Evolutionary conservation across 148 eudicot species (phyloP).

Genomic region (Chenopodium album): DNA sequence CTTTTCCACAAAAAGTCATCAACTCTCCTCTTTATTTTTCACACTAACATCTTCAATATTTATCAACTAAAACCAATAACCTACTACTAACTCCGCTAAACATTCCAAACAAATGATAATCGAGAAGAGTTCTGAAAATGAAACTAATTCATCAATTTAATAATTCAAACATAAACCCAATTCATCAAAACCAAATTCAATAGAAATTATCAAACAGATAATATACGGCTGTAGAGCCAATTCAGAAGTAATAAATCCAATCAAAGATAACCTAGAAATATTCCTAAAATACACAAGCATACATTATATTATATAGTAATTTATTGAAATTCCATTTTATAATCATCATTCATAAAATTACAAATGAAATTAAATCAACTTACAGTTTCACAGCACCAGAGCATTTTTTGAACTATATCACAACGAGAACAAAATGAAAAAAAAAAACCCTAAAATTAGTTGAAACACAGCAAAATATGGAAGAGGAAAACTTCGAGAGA

Average conservation of each 20-base stretch:
- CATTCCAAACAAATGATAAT: conserved; percentile 33
- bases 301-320: background rate
- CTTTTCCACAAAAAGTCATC: too few relatives aligned
- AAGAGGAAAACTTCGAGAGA: too few relatives aligned
- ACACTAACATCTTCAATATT: too few relatives aligned
- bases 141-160: background rate
- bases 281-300: conserved; percentile 54
- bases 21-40: too few relatives aligned
- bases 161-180: conserved; percentile 16
- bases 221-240: conserved; percentile 69
- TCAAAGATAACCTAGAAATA: conserved; percentile 19
- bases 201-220: background rate
- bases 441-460: too few relatives aligned
- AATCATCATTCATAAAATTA: background rate
- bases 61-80: too few relatives aligned
- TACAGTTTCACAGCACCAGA: conserved; percentile 49
- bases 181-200: background rate
- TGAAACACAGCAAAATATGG: too few relatives aligned
- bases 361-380: conserved; percentile 22
- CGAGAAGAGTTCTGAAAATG: conserved; percentile 62
- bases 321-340: too few relatives aligned
- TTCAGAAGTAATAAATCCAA: conserved; percentile 50
- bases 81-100: too few relatives aligned
- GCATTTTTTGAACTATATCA: too few relatives aligned
- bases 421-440: too few relatives aligned